Evolutionary conservation across 208 protist species (phyloP), one percentile per base, ranked within the genome.

Genomic region (Trypanosomatidae sp.): DNA sequence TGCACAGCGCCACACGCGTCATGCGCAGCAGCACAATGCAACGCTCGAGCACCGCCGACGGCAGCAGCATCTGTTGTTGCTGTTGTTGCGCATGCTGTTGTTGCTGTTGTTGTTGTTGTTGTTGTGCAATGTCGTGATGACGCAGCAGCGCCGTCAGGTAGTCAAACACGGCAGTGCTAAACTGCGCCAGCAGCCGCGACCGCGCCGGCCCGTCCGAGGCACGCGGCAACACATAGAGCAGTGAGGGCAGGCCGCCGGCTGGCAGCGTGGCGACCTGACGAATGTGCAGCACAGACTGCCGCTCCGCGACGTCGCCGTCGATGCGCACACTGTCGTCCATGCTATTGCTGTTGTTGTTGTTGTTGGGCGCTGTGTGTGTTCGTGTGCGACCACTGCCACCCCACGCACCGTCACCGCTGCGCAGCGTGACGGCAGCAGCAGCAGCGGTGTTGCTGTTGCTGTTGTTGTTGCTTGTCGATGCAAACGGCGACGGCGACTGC

Each of bases 21-120:
- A 71, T 66, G 27, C 59, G 52, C 22, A 67, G 42, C n/a, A 63
- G 40, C 21, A 64, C 61, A 6, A 49, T 30, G 62, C 66, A 71
- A 13, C 33, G 51, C 4, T 53, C 48, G 10, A 75, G 55, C 5
- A 75, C 45, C 1, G 23, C 6, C 23, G 37, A 22, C 3, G 62
- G 67, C 23, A 75, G 33, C 42, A 46, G 64, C 11, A 39, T 21
- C 15, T 6, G 15, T 39, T 39, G 15, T n/a, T 3, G 33, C 6
- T n/a, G 6, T n/a, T 2, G 20, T 39, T n/a, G 33, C 15, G 6
- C n/a, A 4, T 44, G 6, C 4, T 10, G 6, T 52, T 19, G n/a
- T n/a, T 21, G 10, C 37, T 15, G 2, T 33, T 20, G 8, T 47
- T 13, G 21, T 28, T 2, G 2, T 24, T 6, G 27, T 8, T 41